Base-by-base conservation (phyloP, 2,329 filamentous ascomycete species). In the Pseudogymnoascus pannorum region DNA sequence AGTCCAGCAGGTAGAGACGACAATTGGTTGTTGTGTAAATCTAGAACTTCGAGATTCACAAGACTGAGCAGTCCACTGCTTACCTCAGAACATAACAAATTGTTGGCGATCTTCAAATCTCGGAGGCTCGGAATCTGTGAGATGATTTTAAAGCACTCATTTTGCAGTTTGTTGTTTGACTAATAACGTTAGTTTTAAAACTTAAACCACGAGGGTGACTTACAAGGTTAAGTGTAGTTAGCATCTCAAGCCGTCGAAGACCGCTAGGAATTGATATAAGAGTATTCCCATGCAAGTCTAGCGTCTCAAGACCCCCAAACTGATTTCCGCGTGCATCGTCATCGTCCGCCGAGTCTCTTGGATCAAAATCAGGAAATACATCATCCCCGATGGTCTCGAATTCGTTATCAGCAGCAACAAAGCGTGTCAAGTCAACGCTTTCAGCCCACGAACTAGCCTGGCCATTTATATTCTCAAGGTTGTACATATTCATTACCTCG, bases 401-500 rank as follows among this genome's bases (percentile, higher is more conserved):
- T 69, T 96, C 90, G 69, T 99, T 97, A 70, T 96, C 92, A 7
- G 93, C 92, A 5, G 89, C 92, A 65, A 94, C 84, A 58, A 97
- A 86, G 64, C 88, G 86, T 0, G 87, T 88, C 51, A 97, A 76
- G 70, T 97, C 93, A 9, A 97, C 91, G 63, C 89, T 88, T 73
- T 97, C 93, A 1, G 92, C 92, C 94, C 94, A 97, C 33, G 87
- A 85, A 9, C 86, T 82, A 35, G 82, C 84, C 20, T 81, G 77
- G 11, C 78, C 79, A 36, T 87, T 84, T 61, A 86, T 80, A 1
- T 83, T 81, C 60, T 92, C 86, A 16, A 90, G 79, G 68, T 92
- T 89, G 72, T 97, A 97, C 92, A 97, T 97, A 60, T 86, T 85
- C 75, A 96, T 77, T 0, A 97, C 89, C 70, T 95, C 90, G 1